These are phyloP conservation scores for Poronia punctata DNA, from an alignment of 495 filamentous ascomycete species.

Conservation along the genomic window DNA sequence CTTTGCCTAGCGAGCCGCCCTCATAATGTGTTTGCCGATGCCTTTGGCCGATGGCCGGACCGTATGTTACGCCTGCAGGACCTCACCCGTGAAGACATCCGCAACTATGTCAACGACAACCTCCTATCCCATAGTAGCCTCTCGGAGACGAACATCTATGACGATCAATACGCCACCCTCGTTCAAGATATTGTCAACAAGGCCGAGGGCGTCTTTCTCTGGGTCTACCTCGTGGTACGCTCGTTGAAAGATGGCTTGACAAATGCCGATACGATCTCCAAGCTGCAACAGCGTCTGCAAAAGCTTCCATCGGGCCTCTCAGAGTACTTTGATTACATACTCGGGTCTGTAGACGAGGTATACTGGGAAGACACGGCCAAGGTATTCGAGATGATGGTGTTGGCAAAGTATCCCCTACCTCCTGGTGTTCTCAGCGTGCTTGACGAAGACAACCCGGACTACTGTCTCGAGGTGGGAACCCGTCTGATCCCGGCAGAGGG, in stretches of 20 bases:
- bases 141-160: neutral
- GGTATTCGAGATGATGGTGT: no score
- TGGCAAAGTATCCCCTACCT: no score
- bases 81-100: constrained; percentile 26
- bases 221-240: constrained; percentile 24
- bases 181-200: constrained; percentile 12
- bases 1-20: constrained; percentile 32
- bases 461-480: no score
- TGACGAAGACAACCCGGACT: no score
- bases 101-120: constrained; percentile 14
- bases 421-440: no score
- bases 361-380: neutral
- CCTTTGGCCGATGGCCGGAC: constrained; percentile 12
- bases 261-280: constrained; percentile 14
- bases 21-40: constrained; percentile 21
- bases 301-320: constrained; percentile 18
- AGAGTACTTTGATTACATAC: constrained; percentile 14
- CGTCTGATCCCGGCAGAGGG: no score
- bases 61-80: constrained; percentile 25
- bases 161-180: constrained; percentile 3
- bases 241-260: constrained; percentile 14
- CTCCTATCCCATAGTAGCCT: constrained; percentile 14
- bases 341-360: neutral
- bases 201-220: constrained; percentile 25
- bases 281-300: constrained; percentile 15